Evolutionary conservation across 345 rosid genomes (phyloP).

Genomic region (Anastatica hierochuntica): DNA sequence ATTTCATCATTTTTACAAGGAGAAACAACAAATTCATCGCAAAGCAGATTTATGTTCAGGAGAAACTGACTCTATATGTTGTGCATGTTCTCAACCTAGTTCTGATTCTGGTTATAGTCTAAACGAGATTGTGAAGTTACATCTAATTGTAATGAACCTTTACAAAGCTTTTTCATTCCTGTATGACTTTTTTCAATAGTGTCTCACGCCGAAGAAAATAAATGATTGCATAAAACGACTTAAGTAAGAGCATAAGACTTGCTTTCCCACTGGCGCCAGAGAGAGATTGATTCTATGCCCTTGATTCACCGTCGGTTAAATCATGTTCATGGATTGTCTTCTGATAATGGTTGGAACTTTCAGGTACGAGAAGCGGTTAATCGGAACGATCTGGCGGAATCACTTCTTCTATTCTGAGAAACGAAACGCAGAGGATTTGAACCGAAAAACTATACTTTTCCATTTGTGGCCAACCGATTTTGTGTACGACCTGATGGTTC

Average conservation of each 20-base stretch:
- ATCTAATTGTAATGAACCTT: too few species aligned
- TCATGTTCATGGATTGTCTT: conserved; percentile 3
- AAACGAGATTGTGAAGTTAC: background rate
- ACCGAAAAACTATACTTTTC: conserved; percentile 51
- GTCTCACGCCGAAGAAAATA: too few species aligned
- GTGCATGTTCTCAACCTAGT: background rate
- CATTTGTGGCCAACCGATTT: conserved; percentile 40
- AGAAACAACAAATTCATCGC: too few species aligned
- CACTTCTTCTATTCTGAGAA: conserved; percentile 37
- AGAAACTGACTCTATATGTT: conserved; percentile 1
- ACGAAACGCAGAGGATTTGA: conserved; percentile 34
- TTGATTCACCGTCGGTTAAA: conserved; percentile 12
- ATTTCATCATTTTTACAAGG: too few species aligned
- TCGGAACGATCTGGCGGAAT: conserved; percentile 23
- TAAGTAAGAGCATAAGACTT: background rate
- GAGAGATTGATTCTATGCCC: conserved; percentile 19
- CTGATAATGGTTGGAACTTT: conserved; percentile 32
- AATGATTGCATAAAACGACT: too few species aligned
- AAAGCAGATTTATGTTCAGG: too few species aligned
- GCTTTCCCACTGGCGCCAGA: conserved; percentile 1
- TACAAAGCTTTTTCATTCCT: background rate
- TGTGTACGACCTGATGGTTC: conserved; percentile 27
- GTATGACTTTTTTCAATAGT: too few species aligned
- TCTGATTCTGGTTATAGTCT: conserved; percentile 9
- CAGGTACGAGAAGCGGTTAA: conserved; percentile 38